These are phyloP conservation scores for Nigrospora sphaerica DNA, from an alignment of 2,329 filamentous ascomycete species.

Conservation along the genomic window DNA sequence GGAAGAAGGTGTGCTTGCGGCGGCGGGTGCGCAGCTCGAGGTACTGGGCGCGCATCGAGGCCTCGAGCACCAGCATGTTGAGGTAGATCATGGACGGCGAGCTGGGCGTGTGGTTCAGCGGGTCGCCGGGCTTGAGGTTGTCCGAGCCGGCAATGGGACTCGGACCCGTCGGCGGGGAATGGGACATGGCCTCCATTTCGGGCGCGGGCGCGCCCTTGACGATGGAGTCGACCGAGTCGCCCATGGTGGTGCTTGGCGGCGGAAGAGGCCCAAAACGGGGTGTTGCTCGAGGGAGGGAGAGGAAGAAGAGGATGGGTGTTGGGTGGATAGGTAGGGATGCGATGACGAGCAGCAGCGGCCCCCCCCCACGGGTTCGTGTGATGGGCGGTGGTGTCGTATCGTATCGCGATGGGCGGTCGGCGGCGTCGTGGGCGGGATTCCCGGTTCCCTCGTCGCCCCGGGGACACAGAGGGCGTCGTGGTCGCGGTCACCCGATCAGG, in stretches of 20 bases:
- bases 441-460: no score
- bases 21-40: slow-evolving; percentile 81
- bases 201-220: slow-evolving; percentile 82
- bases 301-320: no score
- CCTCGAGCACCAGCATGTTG: slow-evolving; percentile 94
- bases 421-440: no score
- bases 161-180: slow-evolving; percentile 33
- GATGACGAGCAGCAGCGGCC: no score
- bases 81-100: slow-evolving; percentile 95
- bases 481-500: no score
- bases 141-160: slow-evolving; percentile 27
- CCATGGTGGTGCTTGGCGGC: slow-evolving; percentile 35
- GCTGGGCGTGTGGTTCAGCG: slow-evolving; percentile 75
- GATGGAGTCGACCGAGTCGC: slow-evolving; percentile 72
- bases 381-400: no score
- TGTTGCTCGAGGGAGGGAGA: no score
- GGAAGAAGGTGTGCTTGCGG: slow-evolving; percentile 88
- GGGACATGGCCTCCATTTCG: slow-evolving; percentile 43
- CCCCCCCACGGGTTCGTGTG: no score
- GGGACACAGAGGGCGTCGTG: no score
- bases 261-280: not conserved
- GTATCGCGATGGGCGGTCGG: no score
- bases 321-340: no score
- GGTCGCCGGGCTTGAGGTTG: slow-evolving; percentile 52
- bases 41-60: slow-evolving; percentile 86